phyloP scores from a whole-genome alignment of 441 rosid genomes.

The Cnidoscolus chayamansa region DNA sequence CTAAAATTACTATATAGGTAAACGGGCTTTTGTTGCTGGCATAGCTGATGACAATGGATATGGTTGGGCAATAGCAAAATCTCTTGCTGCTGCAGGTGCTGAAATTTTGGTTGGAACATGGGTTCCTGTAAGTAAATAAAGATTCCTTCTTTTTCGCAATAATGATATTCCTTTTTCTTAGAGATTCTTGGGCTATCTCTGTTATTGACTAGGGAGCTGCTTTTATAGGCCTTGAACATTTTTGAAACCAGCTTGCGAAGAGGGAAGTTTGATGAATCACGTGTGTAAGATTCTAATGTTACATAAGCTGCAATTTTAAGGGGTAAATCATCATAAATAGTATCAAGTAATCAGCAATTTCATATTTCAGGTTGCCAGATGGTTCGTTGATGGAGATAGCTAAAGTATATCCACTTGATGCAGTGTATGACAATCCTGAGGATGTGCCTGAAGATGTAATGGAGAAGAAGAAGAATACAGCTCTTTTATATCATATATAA shows the following conservation, averaged over 20 bases:
- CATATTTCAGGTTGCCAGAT: constrained; percentile 68
- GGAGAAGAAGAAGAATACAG: constrained; percentile 6
- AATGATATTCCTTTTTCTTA: not conserved
- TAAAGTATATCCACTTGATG: constrained; percentile 90
- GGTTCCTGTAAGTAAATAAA: constrained; percentile 75
- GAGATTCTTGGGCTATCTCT: not conserved
- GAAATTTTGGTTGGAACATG: constrained; percentile 95
- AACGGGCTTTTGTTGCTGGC: constrained; percentile 90
- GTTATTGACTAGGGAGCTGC: constrained; percentile 7
- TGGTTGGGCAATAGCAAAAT: constrained; percentile 98
- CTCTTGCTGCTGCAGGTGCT: constrained; percentile 99
- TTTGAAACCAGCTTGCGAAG: constrained; percentile 75
- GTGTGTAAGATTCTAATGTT: constrained; percentile 21
- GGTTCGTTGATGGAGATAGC: constrained; percentile 90
- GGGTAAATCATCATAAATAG: not conserved
- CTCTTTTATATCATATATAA: constrained; percentile 3
- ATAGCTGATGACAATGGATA: constrained; percentile 97
- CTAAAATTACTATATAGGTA: constrained; percentile 35
- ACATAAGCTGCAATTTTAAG: not conserved
- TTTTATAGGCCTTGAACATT: constrained; percentile 69
- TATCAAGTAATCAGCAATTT: not conserved
- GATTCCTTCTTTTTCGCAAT: not conserved
- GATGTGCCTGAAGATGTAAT: constrained; percentile 95
- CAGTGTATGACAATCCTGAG: constrained; percentile 71
- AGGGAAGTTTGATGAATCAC: constrained; percentile 56